Base-by-base conservation (phyloP, 352 stramenopile genomes). In the Phytophthora cactorum region DNA sequence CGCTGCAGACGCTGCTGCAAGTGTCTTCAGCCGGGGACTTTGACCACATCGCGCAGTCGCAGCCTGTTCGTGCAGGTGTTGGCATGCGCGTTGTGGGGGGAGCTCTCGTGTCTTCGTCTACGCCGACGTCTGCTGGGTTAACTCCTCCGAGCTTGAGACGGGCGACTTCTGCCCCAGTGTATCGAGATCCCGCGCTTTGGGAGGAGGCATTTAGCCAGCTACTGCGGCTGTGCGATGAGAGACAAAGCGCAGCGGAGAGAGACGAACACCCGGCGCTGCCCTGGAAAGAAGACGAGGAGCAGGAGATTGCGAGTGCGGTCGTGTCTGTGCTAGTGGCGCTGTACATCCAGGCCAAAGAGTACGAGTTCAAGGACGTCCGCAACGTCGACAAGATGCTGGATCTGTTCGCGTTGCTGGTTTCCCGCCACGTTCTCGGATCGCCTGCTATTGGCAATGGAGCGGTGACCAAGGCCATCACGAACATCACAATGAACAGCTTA, bases 51-150 rank as follows among this genome's bases (percentile, higher is more conserved):
- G 75, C 81, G 12, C 79, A 86, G 57, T 88, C 81, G 3, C 81
- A 91, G 54, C 87, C 81, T 22, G 83, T 97, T 22, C 89, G 91
- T 45, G 91, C 81, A 15, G 88, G 86, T 4, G 84, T 92, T 6
- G 92, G 92, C 2, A 98, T 98, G 92, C 88, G 92, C 5, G 87
- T 98, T 5, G 90, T 98, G 7, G 89, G 94, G 31, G 92, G 92
- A 9, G 87, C 93, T 7, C 60, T 97, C 6, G 81, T 91, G 15
- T 75, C 85, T 9, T 72, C 78, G 0, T 62, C 78, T 28, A 61
- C 59, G n/a, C 45, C 66, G 1, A 44, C 70, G 8, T 67, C 75
- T 4, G 36, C 68, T 7, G 27, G 65, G 10, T 63, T 64, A 32
- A 41, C 63, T 45, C 61, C 39, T 60, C 61, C 29, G 76, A 80